phyloP scores from a whole-genome alignment of 345 rosid species.

The Salix viminalis region DNA sequence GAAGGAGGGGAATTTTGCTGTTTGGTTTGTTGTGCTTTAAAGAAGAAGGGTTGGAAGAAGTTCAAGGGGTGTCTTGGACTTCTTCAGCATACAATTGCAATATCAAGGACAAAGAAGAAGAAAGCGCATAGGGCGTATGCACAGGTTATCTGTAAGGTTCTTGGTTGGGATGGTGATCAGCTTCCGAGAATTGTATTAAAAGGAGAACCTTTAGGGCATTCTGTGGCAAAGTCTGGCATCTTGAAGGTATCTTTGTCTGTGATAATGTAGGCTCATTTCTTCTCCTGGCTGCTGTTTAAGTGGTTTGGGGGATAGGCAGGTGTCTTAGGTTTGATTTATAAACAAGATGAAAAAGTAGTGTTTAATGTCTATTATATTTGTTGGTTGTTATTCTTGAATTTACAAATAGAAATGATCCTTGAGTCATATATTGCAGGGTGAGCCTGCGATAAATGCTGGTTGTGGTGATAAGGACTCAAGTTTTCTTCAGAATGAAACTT shows the following conservation, averaged over 20 bases:
- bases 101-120: constrained; percentile 46
- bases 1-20: constrained; percentile 60
- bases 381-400: not conserved
- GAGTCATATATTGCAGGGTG: constrained; percentile 11
- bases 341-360: not conserved
- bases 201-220: constrained; percentile 29
- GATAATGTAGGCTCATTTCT: not conserved
- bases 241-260: not conserved
- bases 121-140: constrained; percentile 65
- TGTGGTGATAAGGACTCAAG: constrained; percentile 8
- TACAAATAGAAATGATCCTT: not conserved
- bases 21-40: constrained; percentile 57
- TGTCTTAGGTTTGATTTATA: not conserved
- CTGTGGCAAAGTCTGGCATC: constrained; percentile 6
- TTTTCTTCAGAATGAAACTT: not conserved
- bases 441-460: constrained; percentile 5
- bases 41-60: constrained; percentile 36
- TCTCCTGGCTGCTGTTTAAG: not conserved
- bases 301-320: not conserved
- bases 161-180: constrained; percentile 62
- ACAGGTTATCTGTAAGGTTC: constrained; percentile 61
- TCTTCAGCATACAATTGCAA: constrained; percentile 52
- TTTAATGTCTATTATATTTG: not conserved
- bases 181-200: constrained; percentile 39
- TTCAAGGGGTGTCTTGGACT: constrained; percentile 58